Conservation (phyloP, 495 filamentous ascomycete species). For the Lophiotrema nucula region DNA sequence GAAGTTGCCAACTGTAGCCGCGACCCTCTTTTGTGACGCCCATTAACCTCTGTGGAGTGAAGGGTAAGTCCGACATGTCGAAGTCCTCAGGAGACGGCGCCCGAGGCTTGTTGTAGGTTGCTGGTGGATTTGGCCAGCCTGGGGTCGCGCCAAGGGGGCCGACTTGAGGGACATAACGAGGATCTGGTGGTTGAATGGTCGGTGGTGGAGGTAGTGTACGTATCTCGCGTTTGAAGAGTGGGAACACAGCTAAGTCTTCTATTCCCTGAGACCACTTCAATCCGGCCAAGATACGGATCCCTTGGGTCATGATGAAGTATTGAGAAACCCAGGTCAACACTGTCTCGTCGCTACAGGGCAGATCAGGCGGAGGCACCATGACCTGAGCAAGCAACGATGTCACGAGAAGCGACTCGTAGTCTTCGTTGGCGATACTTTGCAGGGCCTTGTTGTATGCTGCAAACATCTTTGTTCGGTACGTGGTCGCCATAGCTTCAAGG, state of each 20-base stretch:
- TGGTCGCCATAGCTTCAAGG: neutral
- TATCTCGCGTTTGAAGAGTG: slow-evolving; percentile 17
- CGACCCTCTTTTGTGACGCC: neutral
- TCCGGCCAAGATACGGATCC: slow-evolving; percentile 13
- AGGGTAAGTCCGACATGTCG: slow-evolving; percentile 39
- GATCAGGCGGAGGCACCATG: slow-evolving; percentile 15
- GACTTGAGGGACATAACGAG: neutral
- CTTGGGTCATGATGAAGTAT: slow-evolving; percentile 21
- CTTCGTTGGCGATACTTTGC: slow-evolving; percentile 11
- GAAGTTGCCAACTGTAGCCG: slow-evolving; percentile 1
- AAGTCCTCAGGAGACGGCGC: slow-evolving; percentile 82
- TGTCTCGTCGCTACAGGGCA: neutral
- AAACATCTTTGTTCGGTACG: slow-evolving; percentile 16
- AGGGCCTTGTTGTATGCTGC: slow-evolving; percentile 17
- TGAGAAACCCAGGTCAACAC: slow-evolving; percentile 4
- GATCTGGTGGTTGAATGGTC: neutral
- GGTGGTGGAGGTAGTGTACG: slow-evolving; percentile 17
- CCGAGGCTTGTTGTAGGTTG: slow-evolving; percentile 36
- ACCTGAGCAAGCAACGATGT: slow-evolving; percentile 4
- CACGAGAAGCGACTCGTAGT: slow-evolving; percentile 25
- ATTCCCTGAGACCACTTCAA: slow-evolving; percentile 15
- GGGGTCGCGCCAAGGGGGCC: neutral
- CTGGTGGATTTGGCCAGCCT: slow-evolving; percentile 4
- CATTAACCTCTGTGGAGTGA: slow-evolving; percentile 5
- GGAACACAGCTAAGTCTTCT: slow-evolving; percentile 8